Percentiles rank a stretch among this genome's conserved stretches.
phyloP scores from a whole-genome alignment of 352 stramenopile genomes.

The Pythium coloratum region DNA sequence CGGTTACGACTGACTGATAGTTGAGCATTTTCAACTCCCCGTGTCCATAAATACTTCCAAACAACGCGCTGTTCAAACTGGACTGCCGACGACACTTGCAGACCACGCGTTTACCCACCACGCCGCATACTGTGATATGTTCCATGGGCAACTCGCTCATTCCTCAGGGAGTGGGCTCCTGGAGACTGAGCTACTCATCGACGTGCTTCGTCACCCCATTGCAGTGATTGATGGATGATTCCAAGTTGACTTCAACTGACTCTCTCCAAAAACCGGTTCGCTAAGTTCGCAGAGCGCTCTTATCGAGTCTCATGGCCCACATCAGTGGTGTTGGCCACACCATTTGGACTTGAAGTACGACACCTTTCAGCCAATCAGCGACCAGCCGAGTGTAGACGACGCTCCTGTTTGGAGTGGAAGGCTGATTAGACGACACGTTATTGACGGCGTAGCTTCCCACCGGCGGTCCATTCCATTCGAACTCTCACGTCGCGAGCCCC shows the following conservation, averaged over 20 bases:
- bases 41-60: neutral
- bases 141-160: too few relatives aligned
- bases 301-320: constrained; percentile 12
- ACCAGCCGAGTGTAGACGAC: constrained; percentile 16
- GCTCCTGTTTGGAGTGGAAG: too few relatives aligned
- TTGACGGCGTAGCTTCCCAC: neutral
- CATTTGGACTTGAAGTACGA: constrained; percentile 29
- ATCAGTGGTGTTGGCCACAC: constrained; percentile 21
- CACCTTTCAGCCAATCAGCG: constrained; percentile 25
- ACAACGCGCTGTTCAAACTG: neutral
- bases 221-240: too few relatives aligned
- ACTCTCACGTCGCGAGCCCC: constrained; percentile 4
- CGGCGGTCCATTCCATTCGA: constrained; percentile 12
- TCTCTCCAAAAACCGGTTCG: constrained; percentile 16
- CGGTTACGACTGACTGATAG: neutral
- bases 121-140: too few relatives aligned
- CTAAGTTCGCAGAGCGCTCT: constrained; percentile 18
- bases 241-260: neutral
- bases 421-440: neutral
- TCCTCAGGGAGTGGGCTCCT: too few relatives aligned
- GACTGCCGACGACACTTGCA: neutral
- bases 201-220: too few relatives aligned
- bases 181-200: too few relatives aligned
- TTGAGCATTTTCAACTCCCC: neutral
- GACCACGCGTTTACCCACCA: too few relatives aligned